A percentile compares a stretch with the other conserved stretches of the same genome.
Conservation (phyloP, 2,329 filamentous ascomycete genomes). For the Trichophaea hybrida region DNA sequence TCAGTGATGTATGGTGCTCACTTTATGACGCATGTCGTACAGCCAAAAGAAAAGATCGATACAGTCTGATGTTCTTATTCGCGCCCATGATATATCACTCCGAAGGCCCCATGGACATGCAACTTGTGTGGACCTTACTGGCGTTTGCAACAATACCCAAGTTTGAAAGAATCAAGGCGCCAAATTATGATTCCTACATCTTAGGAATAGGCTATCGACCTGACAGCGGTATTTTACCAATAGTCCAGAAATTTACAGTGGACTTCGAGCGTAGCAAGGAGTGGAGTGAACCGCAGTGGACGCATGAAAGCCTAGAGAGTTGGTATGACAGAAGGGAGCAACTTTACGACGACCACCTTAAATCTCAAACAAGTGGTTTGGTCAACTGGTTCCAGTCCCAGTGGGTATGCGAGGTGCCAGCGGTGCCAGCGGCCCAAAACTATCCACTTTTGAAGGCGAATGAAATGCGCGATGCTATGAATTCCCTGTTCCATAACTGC, state of each 20-base stretch:
- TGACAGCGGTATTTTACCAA: no score
- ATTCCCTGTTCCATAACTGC: background rate
- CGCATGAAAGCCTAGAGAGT: background rate
- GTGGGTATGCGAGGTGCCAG: background rate
- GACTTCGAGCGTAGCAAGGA: background rate
- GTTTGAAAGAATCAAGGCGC: slow-evolving; percentile 14
- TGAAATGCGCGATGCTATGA: background rate
- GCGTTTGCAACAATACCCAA: slow-evolving; percentile 27
- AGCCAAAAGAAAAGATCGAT: slow-evolving; percentile 19
- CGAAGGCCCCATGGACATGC: slow-evolving; percentile 13
- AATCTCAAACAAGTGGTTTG: background rate
- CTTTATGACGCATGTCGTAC: slow-evolving; percentile 4
- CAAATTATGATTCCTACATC: background rate
- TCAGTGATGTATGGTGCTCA: slow-evolving; percentile 5
- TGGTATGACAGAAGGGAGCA: background rate
- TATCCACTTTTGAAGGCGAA: background rate
- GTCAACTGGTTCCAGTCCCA: background rate
- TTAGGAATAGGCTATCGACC: background rate
- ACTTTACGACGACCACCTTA: background rate
- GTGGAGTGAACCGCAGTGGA: background rate
- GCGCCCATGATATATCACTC: slow-evolving; percentile 25
- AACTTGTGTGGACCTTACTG: slow-evolving; percentile 28
- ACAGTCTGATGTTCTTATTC: slow-evolving; percentile 28
- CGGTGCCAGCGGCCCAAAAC: background rate
- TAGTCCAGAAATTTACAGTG: no score